Conservation (phyloP, 805 yeast genomes). For the Pichia insulana region DNA sequence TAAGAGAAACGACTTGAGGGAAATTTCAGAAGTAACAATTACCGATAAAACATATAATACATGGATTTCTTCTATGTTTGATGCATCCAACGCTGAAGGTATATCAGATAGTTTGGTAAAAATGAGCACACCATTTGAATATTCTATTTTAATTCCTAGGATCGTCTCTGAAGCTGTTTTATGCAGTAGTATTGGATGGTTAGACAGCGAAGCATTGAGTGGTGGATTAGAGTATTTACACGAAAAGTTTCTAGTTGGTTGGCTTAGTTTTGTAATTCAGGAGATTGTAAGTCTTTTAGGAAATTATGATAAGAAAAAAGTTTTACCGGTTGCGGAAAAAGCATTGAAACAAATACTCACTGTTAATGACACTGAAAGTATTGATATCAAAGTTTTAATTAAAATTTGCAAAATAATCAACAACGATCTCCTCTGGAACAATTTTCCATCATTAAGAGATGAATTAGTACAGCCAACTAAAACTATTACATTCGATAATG, state of each 20-base stretch:
- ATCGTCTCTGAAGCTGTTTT: constrained; percentile 64
- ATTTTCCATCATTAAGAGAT: constrained; percentile 2
- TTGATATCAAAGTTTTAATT: constrained; percentile 16
- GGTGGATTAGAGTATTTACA: constrained; percentile 83
- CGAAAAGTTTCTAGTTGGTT: constrained; percentile 64
- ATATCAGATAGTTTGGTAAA: constrained; percentile 76
- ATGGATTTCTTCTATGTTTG: constrained; percentile 79
- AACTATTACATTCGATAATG: constrained; percentile 1
- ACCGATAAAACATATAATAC: constrained; percentile 33
- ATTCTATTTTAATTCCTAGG: constrained; percentile 60
- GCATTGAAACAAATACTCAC: constrained; percentile 17
- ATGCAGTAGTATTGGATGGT: constrained; percentile 46
- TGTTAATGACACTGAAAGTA: constrained; percentile 11
- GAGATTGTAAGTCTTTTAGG: constrained; percentile 16
- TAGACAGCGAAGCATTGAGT: constrained; percentile 50
- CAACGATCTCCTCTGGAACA: constrained; percentile 12
- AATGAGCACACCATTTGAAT: constrained; percentile 55
- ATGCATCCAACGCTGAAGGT: constrained; percentile 48
- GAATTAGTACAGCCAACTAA: background rate
- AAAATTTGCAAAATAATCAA: constrained; percentile 13
- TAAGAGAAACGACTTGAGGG: background rate
- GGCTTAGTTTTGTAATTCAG: constrained; percentile 39
- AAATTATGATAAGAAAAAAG: constrained; percentile 9
- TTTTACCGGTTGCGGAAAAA: constrained; percentile 10
- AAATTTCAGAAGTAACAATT: background rate